Evolutionary conservation across 495 filamentous ascomycete genomes (phyloP), one percentile per base, ranked within the genome.

Genomic region (Oleoguttula mirabilis): DNA sequence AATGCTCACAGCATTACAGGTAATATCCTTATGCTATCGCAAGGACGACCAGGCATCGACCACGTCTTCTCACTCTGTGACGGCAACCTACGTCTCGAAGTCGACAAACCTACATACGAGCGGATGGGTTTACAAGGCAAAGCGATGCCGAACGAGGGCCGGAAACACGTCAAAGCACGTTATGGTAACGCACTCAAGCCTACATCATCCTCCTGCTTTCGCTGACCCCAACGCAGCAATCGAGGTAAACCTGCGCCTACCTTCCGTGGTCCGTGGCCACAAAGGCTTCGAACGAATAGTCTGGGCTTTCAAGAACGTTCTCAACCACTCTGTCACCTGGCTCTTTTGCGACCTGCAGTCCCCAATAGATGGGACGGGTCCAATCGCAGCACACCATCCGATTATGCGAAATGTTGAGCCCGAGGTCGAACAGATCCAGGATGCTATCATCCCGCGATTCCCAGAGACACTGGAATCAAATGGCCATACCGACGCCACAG

Each of bases 191-290:
- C 14, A 27, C n/a, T n/a, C n/a, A n/a, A n/a, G n/a, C n/a, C n/a
- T n/a, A n/a, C n/a, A n/a, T n/a, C n/a, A n/a, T n/a, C n/a, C n/a
- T n/a, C n/a, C n/a, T n/a, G n/a, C n/a, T n/a, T n/a, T n/a, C n/a
- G n/a, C n/a, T n/a, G n/a, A 33, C 12, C 14, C 17, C 1, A 31
- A 20, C 6, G 23, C 45, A 90, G 87, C 80, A 16, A 73, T 98
- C 34, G 78, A 94, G 55, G 65, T 87, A 25, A 79, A 96, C 39
- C 71, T 98, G 12, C 74, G 84, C 4, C 67, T 71, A 21, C 77
- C 82, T 0, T 82, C 79, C 10, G 94, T 94, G 84, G 56, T 85
- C 6, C 84, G 84, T 53, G 90, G 88, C 21, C 94, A 88, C 60
- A 92, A 90, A 52, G 83, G 80, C 0, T 95, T 95, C 47, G 80